These are phyloP conservation scores for Phytophthora foliorum DNA, from an alignment of 352 stramenopile species.

Conservation along the genomic window DNA sequence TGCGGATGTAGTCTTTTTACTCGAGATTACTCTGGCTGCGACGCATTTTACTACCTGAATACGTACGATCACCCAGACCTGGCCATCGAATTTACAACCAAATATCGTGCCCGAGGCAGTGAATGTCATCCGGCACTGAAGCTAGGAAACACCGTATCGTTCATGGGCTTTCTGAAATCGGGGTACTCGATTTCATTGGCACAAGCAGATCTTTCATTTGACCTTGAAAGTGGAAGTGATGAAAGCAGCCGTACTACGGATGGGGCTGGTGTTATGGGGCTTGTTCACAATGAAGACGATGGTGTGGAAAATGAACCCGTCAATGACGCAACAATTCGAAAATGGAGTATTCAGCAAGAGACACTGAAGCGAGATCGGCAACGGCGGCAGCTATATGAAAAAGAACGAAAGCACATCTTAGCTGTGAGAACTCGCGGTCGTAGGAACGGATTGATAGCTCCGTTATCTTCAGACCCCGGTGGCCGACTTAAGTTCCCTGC, in stretches of 20 bases:
- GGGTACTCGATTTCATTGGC: conserved; percentile 31
- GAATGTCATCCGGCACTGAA: conserved; percentile 2
- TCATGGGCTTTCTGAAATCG: background rate
- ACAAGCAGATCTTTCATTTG: conserved; percentile 21
- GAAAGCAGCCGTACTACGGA: conserved; percentile 3
- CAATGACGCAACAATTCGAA: conserved; percentile 33
- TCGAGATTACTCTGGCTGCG: conserved; percentile 54
- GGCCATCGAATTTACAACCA: conserved; percentile 41
- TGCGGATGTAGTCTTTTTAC: conserved; percentile 48
- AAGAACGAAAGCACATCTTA: conserved; percentile 54
- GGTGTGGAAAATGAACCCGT: background rate
- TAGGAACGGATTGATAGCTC: conserved; percentile 70
- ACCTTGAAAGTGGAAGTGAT: conserved; percentile 4
- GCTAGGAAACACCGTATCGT: conserved; percentile 11
- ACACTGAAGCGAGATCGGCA: conserved; percentile 44
- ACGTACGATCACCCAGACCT: conserved; percentile 56
- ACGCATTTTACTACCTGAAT: conserved; percentile 55
- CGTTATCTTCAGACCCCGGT: conserved; percentile 41
- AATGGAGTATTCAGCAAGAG: conserved; percentile 51
- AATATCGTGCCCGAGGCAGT: conserved; percentile 3
- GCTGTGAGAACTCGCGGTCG: conserved; percentile 43
- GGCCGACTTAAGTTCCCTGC: conserved; percentile 52
- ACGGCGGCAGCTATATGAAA: conserved; percentile 45
- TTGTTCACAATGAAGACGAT: background rate
- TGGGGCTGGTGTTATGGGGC: background rate